Evolutionary conservation across 306 rosid genomes (phyloP), one percentile per base, ranked within the genome.

Genomic region (Quercus alba): DNA sequence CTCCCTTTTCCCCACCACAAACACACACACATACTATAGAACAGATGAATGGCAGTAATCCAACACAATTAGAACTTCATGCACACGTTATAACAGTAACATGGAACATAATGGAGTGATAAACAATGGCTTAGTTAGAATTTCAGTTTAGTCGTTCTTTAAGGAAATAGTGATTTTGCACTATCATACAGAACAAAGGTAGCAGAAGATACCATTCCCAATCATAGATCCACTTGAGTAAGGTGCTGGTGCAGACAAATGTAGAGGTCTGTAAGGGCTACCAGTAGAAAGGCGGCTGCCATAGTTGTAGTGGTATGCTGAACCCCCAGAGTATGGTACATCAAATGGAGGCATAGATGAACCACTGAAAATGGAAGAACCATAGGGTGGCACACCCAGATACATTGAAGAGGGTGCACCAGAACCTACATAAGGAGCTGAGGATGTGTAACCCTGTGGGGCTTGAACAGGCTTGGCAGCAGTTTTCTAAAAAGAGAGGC

Each of bases 261-360:
- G 97, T 86, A 96, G 78, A 73, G 98, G 93, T 72, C 99, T 87
- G 77, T 90, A 96, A 44, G 98, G 98, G 84, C 97, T 93, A 70
- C 97, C 97, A 23, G 92, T 89, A 78, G 98, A 90, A 58, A 91
- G 83, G 54, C 92, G 97, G 76, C 83, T 87, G 44, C 93, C 88
- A 33, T 93, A 93, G 79, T 91, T 96, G 90, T 96, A 96, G 81
- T 90, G 99, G 75, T 96, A 93, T 30, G 98, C 97, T 35, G 99
- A 91, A 70, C 97, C 98, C 83, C 97, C 97, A 30, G 94, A 85
- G 87, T 87, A 96, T 23, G 98, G 98, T 78, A 93, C 91, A 62
- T 96, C 99, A 78, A 89, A 96, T 4, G 99, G 93, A 80, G 98
- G 97, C 72, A 91, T 86, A 26, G 99, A 83, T 35, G 99, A 89